phyloP scores from a whole-genome alignment of 257 asterid genomes.

The Coffea eugenioides region DNA sequence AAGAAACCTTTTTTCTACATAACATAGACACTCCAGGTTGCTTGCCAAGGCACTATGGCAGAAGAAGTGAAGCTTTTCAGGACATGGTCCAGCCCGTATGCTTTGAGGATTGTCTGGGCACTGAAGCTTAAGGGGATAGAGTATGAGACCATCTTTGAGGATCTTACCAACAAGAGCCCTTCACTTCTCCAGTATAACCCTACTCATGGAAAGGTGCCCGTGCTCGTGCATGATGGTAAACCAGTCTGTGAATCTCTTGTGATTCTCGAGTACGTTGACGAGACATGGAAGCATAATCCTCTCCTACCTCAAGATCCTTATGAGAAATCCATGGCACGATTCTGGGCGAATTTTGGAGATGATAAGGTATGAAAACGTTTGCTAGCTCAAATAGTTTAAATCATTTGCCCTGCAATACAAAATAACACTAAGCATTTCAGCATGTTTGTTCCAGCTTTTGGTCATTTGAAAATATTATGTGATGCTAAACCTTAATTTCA shows the following conservation, averaged over 20 bases:
- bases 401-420: background rate
- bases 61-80: slow-evolving; percentile 64
- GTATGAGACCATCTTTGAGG: slow-evolving; percentile 42
- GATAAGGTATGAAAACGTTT: slow-evolving; percentile 45
- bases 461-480: background rate
- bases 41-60: slow-evolving; percentile 38
- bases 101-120: slow-evolving; percentile 53
- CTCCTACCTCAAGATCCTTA: slow-evolving; percentile 65
- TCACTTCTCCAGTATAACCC: too few species aligned
- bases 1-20: background rate
- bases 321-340: slow-evolving; percentile 57
- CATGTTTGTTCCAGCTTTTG: background rate
- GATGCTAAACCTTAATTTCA: background rate
- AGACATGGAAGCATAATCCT: slow-evolving; percentile 61
- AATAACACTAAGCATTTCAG: background rate
- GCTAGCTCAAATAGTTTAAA: background rate
- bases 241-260: too few species aligned
- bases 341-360: slow-evolving; percentile 74
- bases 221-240: too few species aligned
- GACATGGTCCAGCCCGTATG: slow-evolving; percentile 68
- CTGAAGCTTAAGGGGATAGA: slow-evolving; percentile 56
- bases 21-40: background rate
- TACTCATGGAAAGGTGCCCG: too few species aligned
- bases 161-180: too few species aligned
- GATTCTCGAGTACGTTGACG: too few species aligned